A percentile compares a stretch with the other conserved stretches of the same genome.
Evolutionary conservation across 2,329 filamentous ascomycete species (phyloP).

Genomic region (Aspergillus pseudonomiae): DNA sequence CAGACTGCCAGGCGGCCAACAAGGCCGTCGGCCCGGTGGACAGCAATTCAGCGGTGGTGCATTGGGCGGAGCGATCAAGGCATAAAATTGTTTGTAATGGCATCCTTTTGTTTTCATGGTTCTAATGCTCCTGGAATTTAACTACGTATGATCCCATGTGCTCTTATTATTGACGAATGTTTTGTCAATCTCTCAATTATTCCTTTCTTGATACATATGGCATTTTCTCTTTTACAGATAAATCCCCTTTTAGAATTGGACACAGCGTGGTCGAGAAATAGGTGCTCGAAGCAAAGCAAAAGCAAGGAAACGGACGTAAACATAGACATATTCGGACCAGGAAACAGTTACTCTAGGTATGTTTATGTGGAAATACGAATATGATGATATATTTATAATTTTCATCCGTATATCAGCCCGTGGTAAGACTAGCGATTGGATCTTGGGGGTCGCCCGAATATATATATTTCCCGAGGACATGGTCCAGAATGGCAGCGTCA

Average conservation of each 20-base stretch:
- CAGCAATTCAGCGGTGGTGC: slow-evolving; percentile 55
- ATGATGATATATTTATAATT: background rate
- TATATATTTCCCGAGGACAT: background rate
- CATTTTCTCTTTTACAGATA: slow-evolving; percentile 25
- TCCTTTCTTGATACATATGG: slow-evolving; percentile 18
- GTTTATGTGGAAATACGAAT: background rate
- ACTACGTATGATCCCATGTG: slow-evolving; percentile 25
- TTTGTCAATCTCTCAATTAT: slow-evolving; percentile 13
- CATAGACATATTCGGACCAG: background rate
- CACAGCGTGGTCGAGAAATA: slow-evolving; percentile 12
- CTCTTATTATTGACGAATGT: slow-evolving; percentile 11
- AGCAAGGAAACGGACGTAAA: background rate
- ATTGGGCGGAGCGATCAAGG: slow-evolving; percentile 55
- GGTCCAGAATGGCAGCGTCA: background rate
- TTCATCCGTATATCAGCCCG: background rate
- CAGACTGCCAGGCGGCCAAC: slow-evolving; percentile 42
- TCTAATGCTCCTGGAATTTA: slow-evolving; percentile 30
- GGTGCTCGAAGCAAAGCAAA: background rate
- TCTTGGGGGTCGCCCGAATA: background rate
- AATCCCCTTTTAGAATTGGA: slow-evolving; percentile 24
- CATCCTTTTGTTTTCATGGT: slow-evolving; percentile 30
- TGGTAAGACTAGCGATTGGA: too few species aligned
- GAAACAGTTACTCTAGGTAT: background rate
- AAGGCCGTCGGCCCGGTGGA: slow-evolving; percentile 50
- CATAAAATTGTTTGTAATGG: slow-evolving; percentile 45